Base-by-base conservation (phyloP, 2,329 filamentous ascomycete species). In the Colletotrichum lini region DNA sequence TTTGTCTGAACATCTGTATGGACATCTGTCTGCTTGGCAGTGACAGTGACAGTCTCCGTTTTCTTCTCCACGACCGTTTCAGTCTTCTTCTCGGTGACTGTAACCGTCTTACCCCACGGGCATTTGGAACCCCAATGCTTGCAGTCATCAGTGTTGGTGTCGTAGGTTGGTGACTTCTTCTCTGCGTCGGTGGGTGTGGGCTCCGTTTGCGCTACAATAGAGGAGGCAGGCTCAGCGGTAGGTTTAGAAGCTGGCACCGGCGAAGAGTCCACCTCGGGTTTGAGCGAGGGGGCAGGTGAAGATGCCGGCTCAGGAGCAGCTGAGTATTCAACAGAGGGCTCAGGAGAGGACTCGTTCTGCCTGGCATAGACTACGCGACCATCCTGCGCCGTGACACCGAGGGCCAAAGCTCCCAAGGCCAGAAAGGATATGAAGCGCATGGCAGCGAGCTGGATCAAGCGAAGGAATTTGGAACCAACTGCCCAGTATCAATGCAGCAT, bases 11-110 rank as follows among this genome's bases (percentile, higher is more conserved):
- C 71, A 9, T 72, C 47, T 15, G 73, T 75, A 18, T 57, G 45
- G 16, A 62, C 72, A 23, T 67, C 65, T 21, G 62, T 65, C 12
- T 73, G 72, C 16, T 74, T 77, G 45, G 74, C 65, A 9, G 77
- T 77, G 21, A 77, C 59, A 18, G 75, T 77, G 5, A 35, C 21
- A 2, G 52, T 52, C 18, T 64, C 21, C 2, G 52, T 52, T 13
- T 64, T 16, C 35, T 57, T 57, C 53, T 59, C 30, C 1, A 26
- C 26, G 9, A 60, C 42, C 7, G 57, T 60, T n/a, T 45, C 40
- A 7, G 40, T 45, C 23, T 56, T 30, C 61, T 67, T 71, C 9
- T 63, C 65, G n/a, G 68, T 71, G 15, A 68, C 44, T 10, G 69
- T 72, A 16, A 72, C 52, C 2, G 69, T 70, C 8, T 69, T 40